Conservation (phyloP, 805 yeast species). For the Soucietia sequanensis region DNA sequence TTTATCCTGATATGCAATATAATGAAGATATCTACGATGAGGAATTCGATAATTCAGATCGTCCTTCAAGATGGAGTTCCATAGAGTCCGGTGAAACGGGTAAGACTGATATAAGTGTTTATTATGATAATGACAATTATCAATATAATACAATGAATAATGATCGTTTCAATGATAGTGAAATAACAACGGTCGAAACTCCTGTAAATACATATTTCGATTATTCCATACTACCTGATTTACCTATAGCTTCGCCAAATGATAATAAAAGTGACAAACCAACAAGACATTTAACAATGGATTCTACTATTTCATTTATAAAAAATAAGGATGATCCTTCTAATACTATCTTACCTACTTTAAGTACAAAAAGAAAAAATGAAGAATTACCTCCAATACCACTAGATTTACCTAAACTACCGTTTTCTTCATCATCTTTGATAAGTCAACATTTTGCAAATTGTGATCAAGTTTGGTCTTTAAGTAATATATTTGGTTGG, state of each 20-base stretch:
- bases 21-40: conserved; percentile 1
- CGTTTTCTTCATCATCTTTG: conserved; percentile 52
- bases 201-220: conserved; percentile 28
- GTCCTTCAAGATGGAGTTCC: conserved; percentile 1
- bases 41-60: not conserved
- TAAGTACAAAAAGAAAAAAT: conserved; percentile 12
- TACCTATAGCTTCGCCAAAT: conserved; percentile 16
- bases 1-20: not conserved
- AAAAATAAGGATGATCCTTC: conserved; percentile 16
- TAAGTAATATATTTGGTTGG: conserved; percentile 55
- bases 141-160: conserved; percentile 2
- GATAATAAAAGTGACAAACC: conserved; percentile 10
- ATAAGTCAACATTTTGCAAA: conserved; percentile 47
- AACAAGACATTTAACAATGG: conserved; percentile 15
- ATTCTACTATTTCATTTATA: conserved; percentile 36
- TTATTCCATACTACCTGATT: conserved; percentile 34
- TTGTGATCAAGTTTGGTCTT: conserved; percentile 46
- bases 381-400: conserved; percentile 45
- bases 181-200: conserved; percentile 10
- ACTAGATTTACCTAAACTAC: conserved; percentile 51
- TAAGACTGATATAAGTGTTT: conserved; percentile 1
- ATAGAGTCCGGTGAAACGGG: not conserved
- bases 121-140: conserved; percentile 12
- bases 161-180: not conserved
- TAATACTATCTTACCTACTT: conserved; percentile 4